These are phyloP conservation scores for Ustilago bromivora DNA, from an alignment of 1,284 basidiomycete genomes.

Conservation along the genomic window DNA sequence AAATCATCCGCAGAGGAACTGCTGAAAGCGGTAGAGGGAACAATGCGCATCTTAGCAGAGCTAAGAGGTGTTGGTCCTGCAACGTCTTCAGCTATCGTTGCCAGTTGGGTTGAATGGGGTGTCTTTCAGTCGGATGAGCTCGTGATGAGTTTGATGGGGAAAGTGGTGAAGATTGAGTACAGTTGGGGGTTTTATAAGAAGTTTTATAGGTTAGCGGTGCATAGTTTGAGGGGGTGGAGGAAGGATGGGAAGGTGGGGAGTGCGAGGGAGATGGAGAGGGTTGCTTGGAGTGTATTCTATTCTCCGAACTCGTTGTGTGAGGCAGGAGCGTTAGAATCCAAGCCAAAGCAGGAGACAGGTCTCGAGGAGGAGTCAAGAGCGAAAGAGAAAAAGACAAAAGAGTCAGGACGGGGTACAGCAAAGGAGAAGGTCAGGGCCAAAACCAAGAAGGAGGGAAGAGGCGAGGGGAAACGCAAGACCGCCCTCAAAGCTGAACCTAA, in stretches of 20 bases:
- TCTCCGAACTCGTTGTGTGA: background rate
- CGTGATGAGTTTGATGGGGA: background rate
- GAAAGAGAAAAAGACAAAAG: background rate
- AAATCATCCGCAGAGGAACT: background rate
- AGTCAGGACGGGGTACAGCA: background rate
- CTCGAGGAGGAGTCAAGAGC: background rate
- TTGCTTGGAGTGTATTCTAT: constrained; percentile 27
- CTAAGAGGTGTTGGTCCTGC: constrained; percentile 44
- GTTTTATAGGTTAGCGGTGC: constrained; percentile 13
- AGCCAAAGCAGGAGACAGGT: background rate
- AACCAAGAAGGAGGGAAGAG: background rate
- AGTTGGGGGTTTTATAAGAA: constrained; percentile 18
- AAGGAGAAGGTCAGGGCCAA: background rate
- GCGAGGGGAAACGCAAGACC: background rate
- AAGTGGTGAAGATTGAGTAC: constrained; percentile 15
- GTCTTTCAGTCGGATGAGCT: constrained; percentile 37
- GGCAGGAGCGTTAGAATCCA: background rate
- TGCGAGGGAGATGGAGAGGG: constrained; percentile 19
- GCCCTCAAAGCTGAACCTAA: background rate
- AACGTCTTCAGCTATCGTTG: constrained; percentile 32
- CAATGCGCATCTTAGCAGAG: constrained; percentile 25
- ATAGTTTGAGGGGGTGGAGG: background rate
- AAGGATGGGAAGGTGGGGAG: background rate
- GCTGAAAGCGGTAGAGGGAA: background rate
- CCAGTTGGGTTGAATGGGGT: constrained; percentile 9